Evolutionary conservation across 768 basidiomycete species (phyloP).

Genomic region (Phlegmacium glaucopus): DNA sequence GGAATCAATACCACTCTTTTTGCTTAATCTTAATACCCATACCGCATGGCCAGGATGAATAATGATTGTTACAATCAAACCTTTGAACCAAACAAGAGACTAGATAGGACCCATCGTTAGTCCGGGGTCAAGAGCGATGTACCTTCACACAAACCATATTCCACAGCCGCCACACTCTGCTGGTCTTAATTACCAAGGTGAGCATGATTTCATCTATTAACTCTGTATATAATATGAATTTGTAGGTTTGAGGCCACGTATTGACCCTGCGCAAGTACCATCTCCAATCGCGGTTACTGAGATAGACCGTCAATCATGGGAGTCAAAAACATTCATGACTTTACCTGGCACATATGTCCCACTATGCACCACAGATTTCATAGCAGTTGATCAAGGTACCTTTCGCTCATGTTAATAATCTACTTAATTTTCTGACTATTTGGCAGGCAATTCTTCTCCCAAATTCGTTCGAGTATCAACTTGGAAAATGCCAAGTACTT

Average conservation of each 20-base stretch:
- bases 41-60: too few species aligned
- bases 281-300: slow-evolving; percentile 81
- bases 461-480: slow-evolving; percentile 88
- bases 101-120: background rate
- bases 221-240: background rate
- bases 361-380: slow-evolving; percentile 81
- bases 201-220: background rate
- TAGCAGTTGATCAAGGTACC: slow-evolving; percentile 86
- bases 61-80: too few species aligned
- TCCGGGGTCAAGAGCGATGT: slow-evolving; percentile 25
- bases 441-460: slow-evolving; percentile 81
- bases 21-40: background rate
- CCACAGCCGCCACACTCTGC: slow-evolving; percentile 70
- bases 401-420: background rate
- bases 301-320: slow-evolving; percentile 76
- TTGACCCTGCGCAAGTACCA: slow-evolving; percentile 90
- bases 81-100: too few species aligned
- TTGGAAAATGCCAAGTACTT: slow-evolving; percentile 81
- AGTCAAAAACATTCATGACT: slow-evolving; percentile 62
- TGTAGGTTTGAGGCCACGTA: slow-evolving; percentile 72
- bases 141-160: slow-evolving; percentile 49
- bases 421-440: background rate
- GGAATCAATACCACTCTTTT: slow-evolving; percentile 29
- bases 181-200: slow-evolving; percentile 51
- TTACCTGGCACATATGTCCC: slow-evolving; percentile 64